Evolutionary conservation across 2,329 filamentous ascomycete genomes (phyloP).

Genomic region (Polychaeton citri): DNA sequence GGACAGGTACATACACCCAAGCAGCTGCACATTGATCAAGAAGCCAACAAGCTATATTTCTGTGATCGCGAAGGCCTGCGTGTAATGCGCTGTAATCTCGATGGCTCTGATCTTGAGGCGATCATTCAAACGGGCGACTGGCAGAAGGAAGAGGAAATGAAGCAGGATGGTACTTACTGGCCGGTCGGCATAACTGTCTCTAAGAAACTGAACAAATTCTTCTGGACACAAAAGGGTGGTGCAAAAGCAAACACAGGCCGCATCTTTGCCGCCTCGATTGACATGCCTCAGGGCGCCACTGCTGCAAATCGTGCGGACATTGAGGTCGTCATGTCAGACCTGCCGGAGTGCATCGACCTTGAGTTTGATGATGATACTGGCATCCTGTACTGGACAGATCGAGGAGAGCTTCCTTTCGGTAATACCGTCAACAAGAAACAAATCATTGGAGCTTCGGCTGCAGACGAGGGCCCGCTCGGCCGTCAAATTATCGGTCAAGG

Average conservation of each 20-base stretch:
- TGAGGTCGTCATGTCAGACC: slow-evolving; percentile 26
- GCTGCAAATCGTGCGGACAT: slow-evolving; percentile 28
- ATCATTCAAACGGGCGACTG: slow-evolving; percentile 28
- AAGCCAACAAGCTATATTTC: slow-evolving; percentile 23
- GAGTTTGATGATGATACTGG: slow-evolving; percentile 36
- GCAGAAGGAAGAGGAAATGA: slow-evolving; percentile 19
- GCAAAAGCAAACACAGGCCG: slow-evolving; percentile 38
- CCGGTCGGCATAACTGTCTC: slow-evolving; percentile 41
- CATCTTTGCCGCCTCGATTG: slow-evolving; percentile 38
- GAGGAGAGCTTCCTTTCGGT: slow-evolving; percentile 43
- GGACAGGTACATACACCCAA: slow-evolving; percentile 39
- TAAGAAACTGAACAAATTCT: slow-evolving; percentile 30
- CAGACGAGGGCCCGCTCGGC: slow-evolving; percentile 8
- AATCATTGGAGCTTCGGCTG: slow-evolving; percentile 6
- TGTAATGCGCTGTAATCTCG: slow-evolving; percentile 23
- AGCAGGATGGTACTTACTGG: slow-evolving; percentile 15
- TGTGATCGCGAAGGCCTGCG: slow-evolving; percentile 32
- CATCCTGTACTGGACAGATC: slow-evolving; percentile 47
- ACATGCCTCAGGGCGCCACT: slow-evolving; percentile 23
- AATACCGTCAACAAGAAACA: slow-evolving; percentile 37
- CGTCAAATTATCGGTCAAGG: slow-evolving; percentile 10
- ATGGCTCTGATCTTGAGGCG: slow-evolving; percentile 22
- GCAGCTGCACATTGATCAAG: slow-evolving; percentile 22
- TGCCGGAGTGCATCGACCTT: slow-evolving; percentile 47
- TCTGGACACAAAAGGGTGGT: slow-evolving; percentile 48